Evolutionary conservation across 176 grass and related monocot species (phyloP), one percentile per base, ranked within the genome.

Genomic region (Rhynchospora breviuscula): DNA sequence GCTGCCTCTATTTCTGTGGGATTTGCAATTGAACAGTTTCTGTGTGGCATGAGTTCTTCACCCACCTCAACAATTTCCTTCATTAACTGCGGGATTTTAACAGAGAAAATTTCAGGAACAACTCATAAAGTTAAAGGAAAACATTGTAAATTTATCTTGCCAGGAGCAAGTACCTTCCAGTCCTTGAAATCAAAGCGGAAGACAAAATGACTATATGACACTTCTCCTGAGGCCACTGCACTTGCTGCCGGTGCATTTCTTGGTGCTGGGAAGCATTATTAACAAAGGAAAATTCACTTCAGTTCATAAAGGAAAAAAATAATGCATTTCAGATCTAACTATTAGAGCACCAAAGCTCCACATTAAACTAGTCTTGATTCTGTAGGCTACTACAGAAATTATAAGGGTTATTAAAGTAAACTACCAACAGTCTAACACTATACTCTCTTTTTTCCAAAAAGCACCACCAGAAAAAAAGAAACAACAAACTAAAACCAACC

Each of bases 131-230:
- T 51, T 83, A 17, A 17, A 15, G 18, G 14, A 58, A 23, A 72
- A 56, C 45, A 21, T 49, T 12, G 59, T 43, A 40, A 67, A 40
- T 44, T 68, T 18, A 7, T 8, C 9, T 51, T 48, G 67, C 5
- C 10, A 47, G 23, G 23, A 59, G 23, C 10, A 72, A 43, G 12
- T 93, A 95, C 95, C 95, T 95, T 85, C 95, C 95, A 95, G 61
- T 98, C 95, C 84, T 83, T 93, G 58, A 91, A 93, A 88, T 98
- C 92, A 80, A 89, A 91, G 70, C 92, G 79, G 78, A 98, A 91
- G 17, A 98, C 92, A 86, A 98, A 94, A 93, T 98, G 95, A 64
- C 3, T 91, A 79, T 98, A 93, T 58, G 89, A 87, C 48, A 93
- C 92, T 58, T 95, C 79, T 61, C 95, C 95, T 49, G 95, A 90